phyloP scores from a whole-genome alignment of 1,284 basidiomycete species.

The Takashimella tepidaria region DNA sequence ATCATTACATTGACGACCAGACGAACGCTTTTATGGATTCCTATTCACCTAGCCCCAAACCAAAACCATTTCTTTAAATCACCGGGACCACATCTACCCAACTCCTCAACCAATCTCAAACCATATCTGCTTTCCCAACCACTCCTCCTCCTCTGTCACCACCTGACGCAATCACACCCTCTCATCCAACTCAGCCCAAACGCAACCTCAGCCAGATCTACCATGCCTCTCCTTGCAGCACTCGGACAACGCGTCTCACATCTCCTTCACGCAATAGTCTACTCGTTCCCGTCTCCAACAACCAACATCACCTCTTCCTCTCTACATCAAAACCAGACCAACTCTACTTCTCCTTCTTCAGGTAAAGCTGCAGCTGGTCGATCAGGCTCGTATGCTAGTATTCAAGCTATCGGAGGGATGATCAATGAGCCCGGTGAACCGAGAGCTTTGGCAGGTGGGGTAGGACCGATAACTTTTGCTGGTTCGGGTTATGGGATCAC shows the following conservation, averaged over 20 bases:
- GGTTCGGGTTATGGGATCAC: constrained; percentile 42
- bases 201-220: too few species aligned
- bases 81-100: too few species aligned
- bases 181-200: neutral
- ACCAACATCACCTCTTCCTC: constrained; percentile 3
- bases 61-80: too few species aligned
- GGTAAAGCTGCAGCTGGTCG: neutral
- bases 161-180: neutral
- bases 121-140: neutral
- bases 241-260: constrained; percentile 25
- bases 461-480: constrained; percentile 35
- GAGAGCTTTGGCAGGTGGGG: constrained; percentile 28
- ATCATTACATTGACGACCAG: too few species aligned
- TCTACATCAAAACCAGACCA: constrained; percentile 4
- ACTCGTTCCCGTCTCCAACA: constrained; percentile 33
- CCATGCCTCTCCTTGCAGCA: constrained; percentile 26
- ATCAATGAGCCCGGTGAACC: constrained; percentile 32
- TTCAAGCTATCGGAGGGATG: constrained; percentile 4
- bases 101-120: too few species aligned
- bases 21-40: too few species aligned
- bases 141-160: neutral
- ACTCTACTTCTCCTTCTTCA: neutral
- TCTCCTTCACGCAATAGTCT: constrained; percentile 35
- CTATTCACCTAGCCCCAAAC: too few species aligned
- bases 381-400: neutral